Conservation (phyloP, 2,329 filamentous ascomycete species). For the Aquanectria penicillioides region DNA sequence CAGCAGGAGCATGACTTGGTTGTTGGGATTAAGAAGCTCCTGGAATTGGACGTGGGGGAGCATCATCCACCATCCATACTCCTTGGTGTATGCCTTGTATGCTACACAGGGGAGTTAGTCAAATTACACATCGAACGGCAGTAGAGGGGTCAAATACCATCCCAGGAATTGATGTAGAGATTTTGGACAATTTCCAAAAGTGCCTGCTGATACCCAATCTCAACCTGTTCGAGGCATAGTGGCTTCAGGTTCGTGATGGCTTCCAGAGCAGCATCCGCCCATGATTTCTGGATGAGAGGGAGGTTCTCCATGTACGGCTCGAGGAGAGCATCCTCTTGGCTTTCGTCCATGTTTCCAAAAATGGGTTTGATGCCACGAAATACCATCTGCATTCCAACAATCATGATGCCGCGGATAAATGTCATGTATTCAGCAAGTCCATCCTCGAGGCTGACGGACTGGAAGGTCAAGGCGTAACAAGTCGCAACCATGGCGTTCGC, state of each 20-base stretch:
- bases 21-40: slow-evolving; percentile 57
- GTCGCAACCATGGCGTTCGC: slow-evolving; percentile 69
- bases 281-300: slow-evolving; percentile 56
- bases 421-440: slow-evolving; percentile 70
- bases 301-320: slow-evolving; percentile 57
- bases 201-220: slow-evolving; percentile 57
- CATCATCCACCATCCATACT: slow-evolving; percentile 68
- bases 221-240: slow-evolving; percentile 55
- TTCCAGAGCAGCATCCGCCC: slow-evolving; percentile 58
- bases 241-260: slow-evolving; percentile 54
- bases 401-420: slow-evolving; percentile 66
- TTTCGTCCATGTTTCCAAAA: slow-evolving; percentile 58
- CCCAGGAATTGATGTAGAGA: slow-evolving; percentile 62
- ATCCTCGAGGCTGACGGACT: slow-evolving; percentile 66
- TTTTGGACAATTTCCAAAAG: slow-evolving; percentile 60
- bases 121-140: too few species aligned
- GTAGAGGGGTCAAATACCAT: too few species aligned
- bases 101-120: slow-evolving; percentile 47
- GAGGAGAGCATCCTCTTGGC: slow-evolving; percentile 53
- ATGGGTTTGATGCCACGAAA: slow-evolving; percentile 59
- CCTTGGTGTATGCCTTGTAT: slow-evolving; percentile 59
- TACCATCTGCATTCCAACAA: slow-evolving; percentile 65
- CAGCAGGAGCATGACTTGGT: slow-evolving; percentile 59
- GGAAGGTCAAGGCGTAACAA: slow-evolving; percentile 68
- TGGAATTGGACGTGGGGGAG: slow-evolving; percentile 63